A percentile compares a stretch with the other conserved stretches of the same genome.
Conservation (phyloP, 2,329 filamentous ascomycete genomes). For the Neonectria sp. region DNA sequence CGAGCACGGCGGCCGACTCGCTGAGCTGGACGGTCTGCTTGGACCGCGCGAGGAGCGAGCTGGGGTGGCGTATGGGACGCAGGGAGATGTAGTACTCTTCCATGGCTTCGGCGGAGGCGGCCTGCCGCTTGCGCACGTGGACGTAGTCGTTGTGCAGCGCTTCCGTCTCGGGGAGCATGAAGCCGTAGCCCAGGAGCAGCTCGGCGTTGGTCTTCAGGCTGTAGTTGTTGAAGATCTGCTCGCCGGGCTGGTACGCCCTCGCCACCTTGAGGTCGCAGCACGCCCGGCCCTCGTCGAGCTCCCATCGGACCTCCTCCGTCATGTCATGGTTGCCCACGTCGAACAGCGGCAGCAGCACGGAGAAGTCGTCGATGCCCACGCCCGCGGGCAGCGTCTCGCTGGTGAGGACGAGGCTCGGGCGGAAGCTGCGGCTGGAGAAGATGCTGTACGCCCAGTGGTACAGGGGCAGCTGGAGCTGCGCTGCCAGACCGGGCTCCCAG, state of each 20-base stretch:
- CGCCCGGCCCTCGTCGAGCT: slow-evolving; percentile 57
- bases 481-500: slow-evolving; percentile 45
- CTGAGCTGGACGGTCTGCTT: slow-evolving; percentile 55
- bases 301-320: slow-evolving; percentile 72
- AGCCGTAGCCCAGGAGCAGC: slow-evolving; percentile 75
- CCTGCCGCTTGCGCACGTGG: slow-evolving; percentile 65
- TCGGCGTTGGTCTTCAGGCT: slow-evolving; percentile 82
- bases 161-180: slow-evolving; percentile 65
- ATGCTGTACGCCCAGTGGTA: slow-evolving; percentile 77
- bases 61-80: slow-evolving; percentile 62
- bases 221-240: slow-evolving; percentile 80
- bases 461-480: slow-evolving; percentile 62
- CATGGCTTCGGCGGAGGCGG: slow-evolving; percentile 34
- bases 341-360: slow-evolving; percentile 78
- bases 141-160: slow-evolving; percentile 73
- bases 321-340: slow-evolving; percentile 82
- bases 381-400: slow-evolving; percentile 48
- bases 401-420: slow-evolving; percentile 70
- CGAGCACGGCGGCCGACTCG: slow-evolving; percentile 48
- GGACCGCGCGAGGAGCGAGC: slow-evolving; percentile 63
- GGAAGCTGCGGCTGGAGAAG: slow-evolving; percentile 76
- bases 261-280: slow-evolving; percentile 61
- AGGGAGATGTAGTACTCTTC: slow-evolving; percentile 69
- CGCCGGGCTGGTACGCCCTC: slow-evolving; percentile 63
- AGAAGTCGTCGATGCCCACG: slow-evolving; percentile 69